Base-by-base conservation (phyloP, 331 rosid genomes). In the Erythrophleum ivorense region DNA sequence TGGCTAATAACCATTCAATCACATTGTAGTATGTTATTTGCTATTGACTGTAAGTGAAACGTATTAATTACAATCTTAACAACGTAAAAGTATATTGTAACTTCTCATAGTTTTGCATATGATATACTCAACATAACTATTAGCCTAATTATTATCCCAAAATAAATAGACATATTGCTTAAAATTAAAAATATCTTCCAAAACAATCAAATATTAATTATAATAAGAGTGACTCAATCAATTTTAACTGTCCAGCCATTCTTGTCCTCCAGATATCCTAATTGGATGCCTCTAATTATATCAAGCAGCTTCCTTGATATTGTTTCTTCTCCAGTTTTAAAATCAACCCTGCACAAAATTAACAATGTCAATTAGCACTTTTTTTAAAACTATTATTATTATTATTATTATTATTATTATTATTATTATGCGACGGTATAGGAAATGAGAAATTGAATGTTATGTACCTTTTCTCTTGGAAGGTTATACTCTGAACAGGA, bases 241-340 rank as follows among this genome's bases (percentile, higher is more conserved):
- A 85, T 66, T 57, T 77, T 38, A 14, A 81, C 81, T 11, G 81
- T 49, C 91, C 85, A 85, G 38, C 85, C 87, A 3, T 54, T 34
- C n/a, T 54, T 54, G 66, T 85, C 91, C 36, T 80, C 80, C 14
- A 74, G 2, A 33, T 50, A 19, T 45, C 88, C 91, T 6, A 74
- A 58, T 55, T 82, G 87, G 64, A 85, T 88, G 13, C 84, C 88
- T 2, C 43, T 73, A 14, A 83, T 75, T 40, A 10, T 45, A 18
- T n/a, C 73, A 73, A 38, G 73, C 78, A 83, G 67, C 78, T 82
- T 71, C 6, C 49, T 73, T 9, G 85, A 71, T 45, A 77, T 58
- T 3, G 85, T 72, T 53, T 18, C 59, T 15, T 13, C 45, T 50
- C 86, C 87, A 9, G 75, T 79, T 65, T 79, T 80, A 64, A 79